These are phyloP conservation scores for Tulasnella sp. DNA, from an alignment of 768 basidiomycete genomes.

Conservation along the genomic window DNA sequence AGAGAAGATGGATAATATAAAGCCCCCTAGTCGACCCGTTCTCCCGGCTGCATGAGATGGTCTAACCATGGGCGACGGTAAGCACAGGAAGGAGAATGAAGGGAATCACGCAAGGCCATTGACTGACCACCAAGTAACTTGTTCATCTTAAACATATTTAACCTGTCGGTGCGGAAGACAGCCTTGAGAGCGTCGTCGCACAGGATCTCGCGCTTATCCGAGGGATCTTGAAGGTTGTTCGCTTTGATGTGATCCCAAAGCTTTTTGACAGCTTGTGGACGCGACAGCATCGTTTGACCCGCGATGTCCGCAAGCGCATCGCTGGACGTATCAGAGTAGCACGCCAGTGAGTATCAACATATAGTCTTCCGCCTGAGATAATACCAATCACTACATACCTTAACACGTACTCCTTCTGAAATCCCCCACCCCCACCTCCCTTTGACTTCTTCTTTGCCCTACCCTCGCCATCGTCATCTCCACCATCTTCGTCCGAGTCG, in stretches of 20 bases:
- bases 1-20: too few relatives aligned
- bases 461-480: conserved; percentile 34
- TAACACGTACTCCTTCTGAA: conserved; percentile 62
- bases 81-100: too few relatives aligned
- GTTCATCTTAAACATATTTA: conserved; percentile 95
- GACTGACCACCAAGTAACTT: conserved; percentile 67
- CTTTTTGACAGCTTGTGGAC: conserved; percentile 83
- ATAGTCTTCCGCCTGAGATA: background rate
- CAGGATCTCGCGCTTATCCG: conserved; percentile 71
- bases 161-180: conserved; percentile 61
- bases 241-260: conserved; percentile 84
- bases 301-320: conserved; percentile 61
- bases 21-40: too few relatives aligned
- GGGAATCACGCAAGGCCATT: too few relatives aligned
- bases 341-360: background rate
- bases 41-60: too few relatives aligned
- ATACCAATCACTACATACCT: conserved; percentile 37
- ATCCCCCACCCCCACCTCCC: conserved; percentile 39
- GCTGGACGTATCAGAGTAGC: conserved; percentile 32
- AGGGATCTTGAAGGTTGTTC: conserved; percentile 73
- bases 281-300: conserved; percentile 56
- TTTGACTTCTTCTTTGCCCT: conserved; percentile 45
- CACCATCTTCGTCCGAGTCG: conserved; percentile 40
- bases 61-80: too few relatives aligned
- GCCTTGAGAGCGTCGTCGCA: conserved; percentile 64